Conservation (phyloP, 257 asterid genomes). For the Solanum appendiculatum region DNA sequence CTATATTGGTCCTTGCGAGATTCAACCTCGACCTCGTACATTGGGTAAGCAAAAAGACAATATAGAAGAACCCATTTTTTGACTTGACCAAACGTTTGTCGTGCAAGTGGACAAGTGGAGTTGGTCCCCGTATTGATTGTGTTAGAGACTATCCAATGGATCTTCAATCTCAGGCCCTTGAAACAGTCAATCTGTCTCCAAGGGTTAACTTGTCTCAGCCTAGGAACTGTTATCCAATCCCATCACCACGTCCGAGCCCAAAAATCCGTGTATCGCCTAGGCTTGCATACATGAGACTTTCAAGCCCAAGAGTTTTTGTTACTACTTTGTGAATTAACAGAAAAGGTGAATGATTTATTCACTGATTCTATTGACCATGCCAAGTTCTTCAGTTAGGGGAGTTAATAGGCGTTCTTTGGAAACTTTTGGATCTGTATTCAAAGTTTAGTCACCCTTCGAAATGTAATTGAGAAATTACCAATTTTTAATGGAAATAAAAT, state of each 20-base stretch:
- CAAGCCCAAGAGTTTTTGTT: slow-evolving; percentile 33
- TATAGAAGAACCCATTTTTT: slow-evolving; percentile 19
- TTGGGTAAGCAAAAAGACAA: no score
- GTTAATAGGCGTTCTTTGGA: neutral
- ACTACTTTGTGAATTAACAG: neutral
- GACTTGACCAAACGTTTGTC: slow-evolving; percentile 36
- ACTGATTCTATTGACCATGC: neutral
- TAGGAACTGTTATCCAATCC: slow-evolving; percentile 27
- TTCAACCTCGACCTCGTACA: no score
- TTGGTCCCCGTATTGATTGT: slow-evolving; percentile 67
- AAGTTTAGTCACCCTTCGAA: neutral
- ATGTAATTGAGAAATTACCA: neutral
- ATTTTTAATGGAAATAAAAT: neutral
- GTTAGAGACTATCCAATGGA: slow-evolving; percentile 60
- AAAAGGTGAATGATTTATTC: neutral
- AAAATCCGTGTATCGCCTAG: slow-evolving; percentile 46
- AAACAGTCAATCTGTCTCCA: slow-evolving; percentile 52
- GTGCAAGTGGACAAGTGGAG: slow-evolving; percentile 56
- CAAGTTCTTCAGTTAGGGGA: neutral
- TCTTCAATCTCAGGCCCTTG: slow-evolving; percentile 55
- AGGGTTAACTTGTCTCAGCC: slow-evolving; percentile 4
- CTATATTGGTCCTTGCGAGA: no score
- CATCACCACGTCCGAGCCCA: slow-evolving; percentile 55
- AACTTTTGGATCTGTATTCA: neutral
- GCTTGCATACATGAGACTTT: slow-evolving; percentile 42